Evolutionary conservation across 176 grass and related monocot genomes (phyloP).

Genomic region (Elymus sibiricus): DNA sequence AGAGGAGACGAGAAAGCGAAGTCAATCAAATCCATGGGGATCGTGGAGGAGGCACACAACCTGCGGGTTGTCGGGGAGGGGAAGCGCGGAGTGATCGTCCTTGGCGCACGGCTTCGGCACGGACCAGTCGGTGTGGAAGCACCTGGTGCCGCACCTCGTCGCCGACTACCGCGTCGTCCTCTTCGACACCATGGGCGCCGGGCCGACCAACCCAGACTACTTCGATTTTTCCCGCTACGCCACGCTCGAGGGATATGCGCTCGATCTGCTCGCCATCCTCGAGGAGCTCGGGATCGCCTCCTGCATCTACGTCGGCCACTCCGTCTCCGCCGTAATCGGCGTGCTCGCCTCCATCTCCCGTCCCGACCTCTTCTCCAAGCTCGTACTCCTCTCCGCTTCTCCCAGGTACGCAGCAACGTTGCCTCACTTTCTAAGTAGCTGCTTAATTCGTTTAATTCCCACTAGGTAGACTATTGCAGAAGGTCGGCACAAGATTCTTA

Average conservation of each 20-base stretch:
- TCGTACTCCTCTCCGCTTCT: slow-evolving; percentile 74
- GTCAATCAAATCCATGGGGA: slow-evolving; percentile 50
- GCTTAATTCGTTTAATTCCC: not conserved
- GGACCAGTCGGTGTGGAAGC: slow-evolving; percentile 96
- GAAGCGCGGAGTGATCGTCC: slow-evolving; percentile 68
- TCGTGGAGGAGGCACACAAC: slow-evolving; percentile 95
- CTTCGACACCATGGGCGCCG: slow-evolving; percentile 95
- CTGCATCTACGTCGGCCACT: slow-evolving; percentile 94
- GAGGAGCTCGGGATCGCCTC: slow-evolving; percentile 61
- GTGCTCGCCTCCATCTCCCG: slow-evolving; percentile 78
- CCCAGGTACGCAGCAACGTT: slow-evolving; percentile 44
- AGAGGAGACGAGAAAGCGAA: not conserved
- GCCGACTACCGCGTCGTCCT: slow-evolving; percentile 83
- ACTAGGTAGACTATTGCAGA: not conserved
- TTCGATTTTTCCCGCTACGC: slow-evolving; percentile 91
- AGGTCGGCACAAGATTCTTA: not conserved
- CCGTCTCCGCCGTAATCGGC: slow-evolving; percentile 83
- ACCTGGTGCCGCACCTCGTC: slow-evolving; percentile 88
- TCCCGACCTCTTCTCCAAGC: slow-evolving; percentile 91
- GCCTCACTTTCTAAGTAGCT: not conserved
- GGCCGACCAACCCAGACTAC: slow-evolving; percentile 95
- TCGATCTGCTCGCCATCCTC: slow-evolving; percentile 89
- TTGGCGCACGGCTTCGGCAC: slow-evolving; percentile 95
- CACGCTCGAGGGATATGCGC: slow-evolving; percentile 79
- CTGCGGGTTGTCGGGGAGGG: slow-evolving; percentile 66